phyloP scores from a whole-genome alignment of 192 early-diverging fungal genomes.

The Umbelopsis ramanniana region DNA sequence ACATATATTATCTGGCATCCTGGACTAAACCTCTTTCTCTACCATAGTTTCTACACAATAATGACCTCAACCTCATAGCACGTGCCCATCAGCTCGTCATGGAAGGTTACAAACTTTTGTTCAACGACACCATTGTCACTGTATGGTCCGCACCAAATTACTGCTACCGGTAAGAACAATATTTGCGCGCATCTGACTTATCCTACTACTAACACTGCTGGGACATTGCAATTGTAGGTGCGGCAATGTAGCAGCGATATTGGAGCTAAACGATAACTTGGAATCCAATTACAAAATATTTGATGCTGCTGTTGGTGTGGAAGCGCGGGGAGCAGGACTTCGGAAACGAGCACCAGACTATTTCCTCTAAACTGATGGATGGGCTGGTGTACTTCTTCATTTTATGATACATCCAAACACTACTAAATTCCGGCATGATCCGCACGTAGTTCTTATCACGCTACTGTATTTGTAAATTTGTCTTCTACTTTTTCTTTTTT shows the following conservation, averaged over 20 bases:
- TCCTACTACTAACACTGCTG: neutral
- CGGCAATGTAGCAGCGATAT: conserved; percentile 97
- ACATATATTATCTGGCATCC: neutral
- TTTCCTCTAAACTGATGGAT: conserved; percentile 68
- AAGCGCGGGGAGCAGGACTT: conserved; percentile 76
- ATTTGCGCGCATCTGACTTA: neutral
- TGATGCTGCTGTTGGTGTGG: conserved; percentile 90
- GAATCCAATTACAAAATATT: conserved; percentile 91
- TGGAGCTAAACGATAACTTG: conserved; percentile 91
- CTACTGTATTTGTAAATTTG: conserved; percentile 6
- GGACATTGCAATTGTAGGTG: conserved; percentile 58
- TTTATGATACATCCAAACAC: neutral
- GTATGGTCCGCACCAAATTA: conserved; percentile 99
- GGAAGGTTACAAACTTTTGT: conserved; percentile 98
- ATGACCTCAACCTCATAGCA: conserved; percentile 87
- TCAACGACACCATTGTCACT: conserved; percentile 93
- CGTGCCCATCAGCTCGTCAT: conserved; percentile 97
- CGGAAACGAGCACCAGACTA: conserved; percentile 94
- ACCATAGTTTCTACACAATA: conserved; percentile 74
- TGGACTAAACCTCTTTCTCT: neutral
- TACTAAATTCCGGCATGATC: neutral
- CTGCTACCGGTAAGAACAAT: conserved; percentile 77
- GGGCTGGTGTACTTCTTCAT: too few species aligned
- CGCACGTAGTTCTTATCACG: neutral
- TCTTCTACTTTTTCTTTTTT: neutral